Conservation (phyloP, 164 flowering plant genomes). For the Pachysandra terminalis region DNA sequence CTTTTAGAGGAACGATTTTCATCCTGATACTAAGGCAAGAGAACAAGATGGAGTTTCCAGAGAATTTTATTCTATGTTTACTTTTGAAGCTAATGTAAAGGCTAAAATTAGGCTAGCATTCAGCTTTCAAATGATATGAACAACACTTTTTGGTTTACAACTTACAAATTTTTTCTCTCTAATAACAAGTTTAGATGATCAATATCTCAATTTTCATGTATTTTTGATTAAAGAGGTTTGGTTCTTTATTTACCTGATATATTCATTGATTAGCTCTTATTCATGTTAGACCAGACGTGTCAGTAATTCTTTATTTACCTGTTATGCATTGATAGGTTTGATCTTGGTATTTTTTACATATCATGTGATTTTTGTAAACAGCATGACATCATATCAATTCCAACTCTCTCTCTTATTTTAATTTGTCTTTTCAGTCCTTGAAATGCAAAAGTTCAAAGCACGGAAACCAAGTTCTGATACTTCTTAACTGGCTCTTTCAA, state of each 20-base stretch:
- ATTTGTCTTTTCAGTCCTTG: slow-evolving; percentile 37
- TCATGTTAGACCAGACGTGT: too few relatives aligned
- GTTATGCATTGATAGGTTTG: too few relatives aligned
- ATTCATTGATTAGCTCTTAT: too few relatives aligned
- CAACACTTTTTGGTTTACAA: not conserved
- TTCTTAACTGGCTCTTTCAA: slow-evolving; percentile 70
- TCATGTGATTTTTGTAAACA: not conserved
- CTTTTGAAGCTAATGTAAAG: not conserved
- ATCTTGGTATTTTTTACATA: too few relatives aligned
- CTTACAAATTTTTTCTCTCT: not conserved
- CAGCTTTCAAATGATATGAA: not conserved
- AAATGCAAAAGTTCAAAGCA: slow-evolving; percentile 44
- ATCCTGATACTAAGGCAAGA: too few relatives aligned
- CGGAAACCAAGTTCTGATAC: slow-evolving; percentile 47
- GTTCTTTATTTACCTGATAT: too few relatives aligned
- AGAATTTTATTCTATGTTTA: not conserved
- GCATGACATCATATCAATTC: not conserved
- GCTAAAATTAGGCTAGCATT: too few relatives aligned
- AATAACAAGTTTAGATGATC: not conserved
- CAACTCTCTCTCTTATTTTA: not conserved
- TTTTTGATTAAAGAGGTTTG: not conserved
- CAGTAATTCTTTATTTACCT: too few relatives aligned
- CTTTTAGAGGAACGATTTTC: not conserved
- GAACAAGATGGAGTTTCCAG: not conserved
- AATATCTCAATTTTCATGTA: not conserved